Evolutionary conservation across 257 asterid species (phyloP).

Genomic region (Oldenlandia corymbosa): DNA sequence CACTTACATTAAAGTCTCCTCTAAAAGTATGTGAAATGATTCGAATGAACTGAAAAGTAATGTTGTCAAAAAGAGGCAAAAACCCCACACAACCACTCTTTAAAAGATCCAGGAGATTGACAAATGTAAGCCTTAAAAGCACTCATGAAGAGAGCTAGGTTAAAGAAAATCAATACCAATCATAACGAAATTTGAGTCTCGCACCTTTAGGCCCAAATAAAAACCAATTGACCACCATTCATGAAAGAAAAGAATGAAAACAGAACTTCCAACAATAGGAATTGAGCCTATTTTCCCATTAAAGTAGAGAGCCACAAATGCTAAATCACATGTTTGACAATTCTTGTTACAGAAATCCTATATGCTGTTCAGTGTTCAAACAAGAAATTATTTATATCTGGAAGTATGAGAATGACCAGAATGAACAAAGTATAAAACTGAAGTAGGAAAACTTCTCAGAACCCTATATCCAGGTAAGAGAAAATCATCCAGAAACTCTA

Average conservation of each 20-base stretch:
- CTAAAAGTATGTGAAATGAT: not conserved
- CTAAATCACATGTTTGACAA: not conserved
- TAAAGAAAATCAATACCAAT: not conserved
- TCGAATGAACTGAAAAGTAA: not conserved
- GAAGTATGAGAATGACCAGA: not conserved
- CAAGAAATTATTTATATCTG: not conserved
- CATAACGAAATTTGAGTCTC: not conserved
- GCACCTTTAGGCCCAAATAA: not conserved
- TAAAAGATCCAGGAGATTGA: no score
- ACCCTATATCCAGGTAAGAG: not conserved
- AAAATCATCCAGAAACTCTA: not conserved
- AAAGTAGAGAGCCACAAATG: not conserved
- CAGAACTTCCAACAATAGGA: not conserved
- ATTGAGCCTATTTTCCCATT: not conserved
- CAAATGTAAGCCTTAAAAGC: not conserved
- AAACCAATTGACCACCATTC: not conserved
- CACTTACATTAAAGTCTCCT: no score
- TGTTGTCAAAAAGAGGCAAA: not conserved
- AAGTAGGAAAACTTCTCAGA: not conserved
- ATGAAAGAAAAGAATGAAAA: not conserved
- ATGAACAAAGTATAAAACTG: not conserved
- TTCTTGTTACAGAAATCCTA: not conserved
- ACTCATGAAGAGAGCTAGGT: not conserved
- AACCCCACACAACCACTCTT: not conserved
- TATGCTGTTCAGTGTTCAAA: no score